Percentiles rank a stretch among this genome's conserved stretches.
Evolutionary conservation across 495 filamentous ascomycete species (phyloP).

Genomic region (Rhizodiscina lignyota): DNA sequence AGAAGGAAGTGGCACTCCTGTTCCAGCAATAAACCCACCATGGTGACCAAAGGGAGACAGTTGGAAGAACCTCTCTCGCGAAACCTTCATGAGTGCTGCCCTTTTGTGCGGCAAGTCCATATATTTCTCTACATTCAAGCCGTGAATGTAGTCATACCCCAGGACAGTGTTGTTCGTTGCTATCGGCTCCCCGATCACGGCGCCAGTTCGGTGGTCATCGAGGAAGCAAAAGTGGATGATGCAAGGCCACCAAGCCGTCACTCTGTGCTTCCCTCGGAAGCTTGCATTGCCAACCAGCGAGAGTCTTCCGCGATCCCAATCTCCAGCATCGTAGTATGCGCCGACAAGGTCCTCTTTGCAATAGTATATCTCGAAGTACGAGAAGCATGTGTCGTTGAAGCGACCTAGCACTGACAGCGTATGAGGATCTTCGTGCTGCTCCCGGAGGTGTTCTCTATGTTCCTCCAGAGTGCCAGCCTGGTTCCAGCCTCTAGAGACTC

Average conservation of each 20-base stretch:
- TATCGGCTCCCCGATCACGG: slow-evolving; percentile 49
- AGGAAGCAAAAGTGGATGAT: slow-evolving; percentile 56
- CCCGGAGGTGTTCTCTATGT: slow-evolving; percentile 42
- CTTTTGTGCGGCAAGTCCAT: slow-evolving; percentile 51
- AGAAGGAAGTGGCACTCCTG: not conserved
- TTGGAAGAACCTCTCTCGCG: slow-evolving; percentile 51
- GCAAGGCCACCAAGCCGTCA: slow-evolving; percentile 51
- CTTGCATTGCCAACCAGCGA: slow-evolving; percentile 47
- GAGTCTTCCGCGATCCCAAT: slow-evolving; percentile 52
- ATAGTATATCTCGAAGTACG: slow-evolving; percentile 59
- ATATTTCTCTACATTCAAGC: slow-evolving; percentile 46
- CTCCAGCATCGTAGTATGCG: slow-evolving; percentile 43
- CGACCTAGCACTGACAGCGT: slow-evolving; percentile 42
- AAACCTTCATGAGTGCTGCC: slow-evolving; percentile 39
- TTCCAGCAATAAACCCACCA: not conserved
- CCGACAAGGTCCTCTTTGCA: slow-evolving; percentile 53
- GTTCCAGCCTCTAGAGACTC: slow-evolving; percentile 53
- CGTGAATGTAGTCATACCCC: slow-evolving; percentile 47
- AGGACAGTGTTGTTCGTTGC: slow-evolving; percentile 41
- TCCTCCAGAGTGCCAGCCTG: slow-evolving; percentile 46
- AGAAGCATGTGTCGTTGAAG: slow-evolving; percentile 43
- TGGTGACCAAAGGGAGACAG: slow-evolving; percentile 32
- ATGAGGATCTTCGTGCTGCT: slow-evolving; percentile 44
- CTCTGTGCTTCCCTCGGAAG: slow-evolving; percentile 46
- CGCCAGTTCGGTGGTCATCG: slow-evolving; percentile 46